Evolutionary conservation across 805 yeast species (phyloP), one percentile per base, ranked within the genome.

Genomic region (Starmerella bombicola): DNA sequence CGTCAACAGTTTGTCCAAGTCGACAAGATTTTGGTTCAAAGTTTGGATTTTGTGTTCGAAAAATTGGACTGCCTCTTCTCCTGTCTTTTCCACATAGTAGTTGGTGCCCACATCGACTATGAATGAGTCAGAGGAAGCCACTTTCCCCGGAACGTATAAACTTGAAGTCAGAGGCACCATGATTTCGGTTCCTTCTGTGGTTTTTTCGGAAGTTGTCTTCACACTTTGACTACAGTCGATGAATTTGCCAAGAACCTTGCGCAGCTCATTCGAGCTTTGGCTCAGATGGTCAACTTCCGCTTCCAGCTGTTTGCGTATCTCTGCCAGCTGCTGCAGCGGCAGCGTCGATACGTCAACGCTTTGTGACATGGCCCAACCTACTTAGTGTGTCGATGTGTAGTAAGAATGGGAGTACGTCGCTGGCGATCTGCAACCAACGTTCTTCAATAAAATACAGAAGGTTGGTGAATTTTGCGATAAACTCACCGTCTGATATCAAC

Each of bases 21-120:
- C 84, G 15, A 69, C 69, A 5, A 82, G 69, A 58, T 91, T 95
- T 46, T 70, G 70, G 43, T 68, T 74, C 53, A 88, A 63, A 48
- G 88, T 86, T 20, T 64, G 64, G 42, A 85, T 73, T 60, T 91
- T 84, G 42, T 66, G 69, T 44, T 77, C 71, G 59, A 83, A 88
- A 54, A 84, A 88, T 40, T 58, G 60, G 46, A 73, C 65, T 1
- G 95, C 79, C 35, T 80, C 84, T 6, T 64, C 63, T 0, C 74
- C 72, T 36, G 60, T 60, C 61, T 91, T 91, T 56, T 84, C 95
- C 15, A 85, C 86, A 57, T 72, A 91, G 58, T 91, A 91, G 2
- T 97, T 97, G 0, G 98, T 91, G 26, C 98, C 98, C 20, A 91
- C 78, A 57, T 91, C 98, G 8, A 91, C 95, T 57, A 91, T 66